Evolutionary conservation across 2,329 filamentous ascomycete species (phyloP).

Genomic region (Waltergamsia citrina): DNA sequence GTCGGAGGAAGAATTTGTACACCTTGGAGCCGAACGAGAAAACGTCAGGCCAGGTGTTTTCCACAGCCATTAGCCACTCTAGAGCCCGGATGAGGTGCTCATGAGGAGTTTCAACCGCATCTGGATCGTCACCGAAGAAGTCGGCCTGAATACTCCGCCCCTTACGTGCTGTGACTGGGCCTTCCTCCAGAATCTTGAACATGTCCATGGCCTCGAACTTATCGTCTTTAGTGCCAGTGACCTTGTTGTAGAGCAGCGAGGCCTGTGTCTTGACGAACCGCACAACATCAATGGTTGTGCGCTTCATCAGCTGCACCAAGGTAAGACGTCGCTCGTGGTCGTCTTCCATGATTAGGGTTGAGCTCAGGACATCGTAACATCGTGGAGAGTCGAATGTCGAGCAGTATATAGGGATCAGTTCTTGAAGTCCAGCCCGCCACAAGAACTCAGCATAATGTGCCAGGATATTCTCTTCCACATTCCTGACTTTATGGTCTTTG

Average conservation of each 20-base stretch:
- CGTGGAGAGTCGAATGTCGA: conserved; percentile 61
- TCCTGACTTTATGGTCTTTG: conserved; percentile 15
- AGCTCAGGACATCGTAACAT: conserved; percentile 62
- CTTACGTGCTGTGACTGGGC: conserved; percentile 19
- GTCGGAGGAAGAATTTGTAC: conserved; percentile 68
- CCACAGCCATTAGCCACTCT: conserved; percentile 75
- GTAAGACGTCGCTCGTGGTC: conserved; percentile 54
- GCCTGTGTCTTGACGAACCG: conserved; percentile 66
- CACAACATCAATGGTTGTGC: conserved; percentile 62
- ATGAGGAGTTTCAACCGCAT: conserved; percentile 49
- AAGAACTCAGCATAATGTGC: conserved; percentile 76
- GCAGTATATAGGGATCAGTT: conserved; percentile 81
- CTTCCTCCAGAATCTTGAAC: conserved; percentile 42
- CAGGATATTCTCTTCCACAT: conserved; percentile 64
- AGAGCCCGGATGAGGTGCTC: conserved; percentile 66
- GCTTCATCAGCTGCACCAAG: conserved; percentile 66
- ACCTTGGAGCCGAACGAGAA: conserved; percentile 60
- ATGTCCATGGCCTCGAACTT: conserved; percentile 28
- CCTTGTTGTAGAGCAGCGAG: conserved; percentile 37
- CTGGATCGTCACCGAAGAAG: conserved; percentile 57
- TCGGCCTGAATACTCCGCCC: conserved; percentile 59
- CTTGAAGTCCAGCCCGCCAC: conserved; percentile 60
- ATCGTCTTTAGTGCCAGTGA: conserved; percentile 23
- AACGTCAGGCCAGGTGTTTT: conserved; percentile 61
- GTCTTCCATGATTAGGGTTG: conserved; percentile 65